phyloP scores from a whole-genome alignment of 495 filamentous ascomycete species.

The Astrocystis sublimbata region DNA sequence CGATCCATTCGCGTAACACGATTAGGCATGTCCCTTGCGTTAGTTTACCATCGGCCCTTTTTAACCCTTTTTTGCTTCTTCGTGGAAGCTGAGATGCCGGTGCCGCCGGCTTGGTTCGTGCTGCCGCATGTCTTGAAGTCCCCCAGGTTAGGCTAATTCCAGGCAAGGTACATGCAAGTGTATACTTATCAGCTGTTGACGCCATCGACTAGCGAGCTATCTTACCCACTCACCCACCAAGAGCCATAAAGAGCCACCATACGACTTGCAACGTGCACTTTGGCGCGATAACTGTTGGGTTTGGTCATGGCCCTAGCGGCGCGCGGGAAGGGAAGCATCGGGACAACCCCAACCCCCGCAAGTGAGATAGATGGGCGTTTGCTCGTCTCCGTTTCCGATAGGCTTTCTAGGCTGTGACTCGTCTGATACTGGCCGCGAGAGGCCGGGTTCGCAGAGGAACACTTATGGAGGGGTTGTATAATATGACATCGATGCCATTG shows the following conservation, averaged over 20 bases:
- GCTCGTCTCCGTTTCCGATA: not conserved
- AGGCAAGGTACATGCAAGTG: too few relatives aligned
- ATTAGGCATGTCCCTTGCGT: not conserved
- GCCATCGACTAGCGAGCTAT: constrained; percentile 9
- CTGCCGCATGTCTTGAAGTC: too few relatives aligned
- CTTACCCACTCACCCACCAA: too few relatives aligned
- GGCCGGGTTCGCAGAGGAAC: not conserved
- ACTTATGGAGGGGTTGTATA: not conserved
- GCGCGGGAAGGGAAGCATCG: constrained; percentile 5
- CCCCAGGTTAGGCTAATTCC: too few relatives aligned
- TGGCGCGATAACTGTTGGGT: not conserved
- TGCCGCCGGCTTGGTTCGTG: too few relatives aligned
- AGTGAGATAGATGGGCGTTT: too few relatives aligned
- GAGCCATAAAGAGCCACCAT: too few relatives aligned
- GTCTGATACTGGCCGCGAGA: not conserved
- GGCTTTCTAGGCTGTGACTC: not conserved
- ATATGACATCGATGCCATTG: not conserved
- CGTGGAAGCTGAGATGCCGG: too few relatives aligned
- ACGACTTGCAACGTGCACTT: constrained; percentile 3
- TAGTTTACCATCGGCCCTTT: not conserved
- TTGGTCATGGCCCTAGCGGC: not conserved
- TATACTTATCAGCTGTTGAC: constrained; percentile 13
- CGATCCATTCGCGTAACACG: not conserved
- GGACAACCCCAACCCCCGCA: not conserved
- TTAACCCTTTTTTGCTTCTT: not conserved